Evolutionary conservation across 257 asterid species (phyloP).

Genomic region (Haberlea rhodopensis): DNA sequence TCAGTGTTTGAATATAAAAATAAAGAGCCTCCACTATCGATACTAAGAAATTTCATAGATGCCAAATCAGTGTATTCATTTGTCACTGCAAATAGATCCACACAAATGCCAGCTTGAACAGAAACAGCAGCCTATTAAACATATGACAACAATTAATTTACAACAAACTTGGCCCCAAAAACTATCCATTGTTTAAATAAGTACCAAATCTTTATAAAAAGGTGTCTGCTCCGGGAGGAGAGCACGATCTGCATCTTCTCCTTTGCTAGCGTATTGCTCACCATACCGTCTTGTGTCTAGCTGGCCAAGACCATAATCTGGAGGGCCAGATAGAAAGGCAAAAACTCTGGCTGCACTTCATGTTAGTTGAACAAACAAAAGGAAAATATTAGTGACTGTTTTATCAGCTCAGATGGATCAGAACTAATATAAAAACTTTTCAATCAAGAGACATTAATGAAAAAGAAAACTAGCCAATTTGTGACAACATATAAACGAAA

Average conservation of each 20-base stretch:
- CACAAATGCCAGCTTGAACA: constrained; percentile 98
- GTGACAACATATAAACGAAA: neutral
- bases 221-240: constrained; percentile 98
- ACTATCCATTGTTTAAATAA: constrained; percentile 17
- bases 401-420: constrained; percentile 23
- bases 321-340: constrained; percentile 93
- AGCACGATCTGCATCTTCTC: constrained; percentile 99
- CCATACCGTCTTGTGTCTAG: constrained; percentile 95
- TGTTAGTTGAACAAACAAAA: constrained; percentile 28
- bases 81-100: constrained; percentile 95
- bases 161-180: constrained; percentile 25
- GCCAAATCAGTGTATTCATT: constrained; percentile 98
- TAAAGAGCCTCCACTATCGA: constrained; percentile 97
- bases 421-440: constrained; percentile 20
- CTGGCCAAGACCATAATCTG: constrained; percentile 97
- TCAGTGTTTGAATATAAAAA: constrained; percentile 88
- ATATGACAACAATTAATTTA: constrained; percentile 34
- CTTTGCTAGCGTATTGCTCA: constrained; percentile 98
- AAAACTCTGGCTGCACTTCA: constrained; percentile 86
- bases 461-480: constrained; percentile 19
- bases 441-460: constrained; percentile 7
- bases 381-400: constrained; percentile 29
- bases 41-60: constrained; percentile 92
- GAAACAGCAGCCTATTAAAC: constrained; percentile 92
- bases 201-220: constrained; percentile 94